Evolutionary conservation across 768 basidiomycete genomes (phyloP).

Genomic region (Lactarius tabidus): DNA sequence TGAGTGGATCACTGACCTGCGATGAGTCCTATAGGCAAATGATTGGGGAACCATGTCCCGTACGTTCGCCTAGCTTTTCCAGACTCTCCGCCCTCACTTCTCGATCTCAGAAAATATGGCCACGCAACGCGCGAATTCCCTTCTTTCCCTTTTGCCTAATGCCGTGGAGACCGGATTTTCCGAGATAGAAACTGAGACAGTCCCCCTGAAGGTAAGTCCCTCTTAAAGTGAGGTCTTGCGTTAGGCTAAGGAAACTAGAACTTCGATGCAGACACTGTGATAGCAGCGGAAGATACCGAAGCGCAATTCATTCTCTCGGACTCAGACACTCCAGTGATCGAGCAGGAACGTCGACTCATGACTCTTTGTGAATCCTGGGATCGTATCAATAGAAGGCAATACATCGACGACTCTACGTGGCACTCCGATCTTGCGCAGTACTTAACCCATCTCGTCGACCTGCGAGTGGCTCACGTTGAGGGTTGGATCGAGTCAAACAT

Average conservation of each 20-base stretch:
- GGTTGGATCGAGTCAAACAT: not conserved
- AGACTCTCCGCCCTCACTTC: not conserved
- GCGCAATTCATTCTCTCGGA: not conserved
- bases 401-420: not conserved
- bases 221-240: not conserved
- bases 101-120: slow-evolving; percentile 42
- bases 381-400: not conserved
- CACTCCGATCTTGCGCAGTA: not conserved
- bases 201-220: slow-evolving; percentile 45
- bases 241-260: not conserved
- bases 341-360: not conserved
- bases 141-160: slow-evolving; percentile 40
- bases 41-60: slow-evolving; percentile 64
- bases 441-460: not conserved
- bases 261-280: not conserved
- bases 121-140: slow-evolving; percentile 38
- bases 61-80: slow-evolving; percentile 31
- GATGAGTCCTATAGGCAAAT: slow-evolving; percentile 41
- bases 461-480: not conserved
- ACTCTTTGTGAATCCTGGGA: not conserved
- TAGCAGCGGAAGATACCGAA: not conserved
- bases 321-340: not conserved
- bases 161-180: slow-evolving; percentile 47
- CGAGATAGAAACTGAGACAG: slow-evolving; percentile 42
- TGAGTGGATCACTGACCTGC: not conserved